Base-by-base conservation (phyloP, 1,284 basidiomycete species). In the Malassezia vespertilionis region DNA sequence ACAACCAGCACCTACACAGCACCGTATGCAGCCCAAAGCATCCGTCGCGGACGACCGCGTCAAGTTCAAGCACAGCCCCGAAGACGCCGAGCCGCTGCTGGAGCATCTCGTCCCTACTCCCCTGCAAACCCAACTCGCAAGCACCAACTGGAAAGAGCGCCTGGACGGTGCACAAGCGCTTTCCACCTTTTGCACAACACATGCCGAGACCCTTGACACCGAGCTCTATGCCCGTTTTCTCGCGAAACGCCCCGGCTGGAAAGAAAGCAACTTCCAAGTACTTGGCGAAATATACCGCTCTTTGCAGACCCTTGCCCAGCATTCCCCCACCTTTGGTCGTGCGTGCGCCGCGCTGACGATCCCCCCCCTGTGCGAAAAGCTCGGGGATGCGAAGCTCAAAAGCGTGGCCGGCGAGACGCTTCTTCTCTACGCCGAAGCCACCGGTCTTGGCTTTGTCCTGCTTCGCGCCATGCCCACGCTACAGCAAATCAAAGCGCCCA, bases 371-470 rank as follows among this genome's bases (percentile, higher is more conserved):
- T 82, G 81, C 33, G 93, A 99, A 72, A 97, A 97, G 74, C 76
- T 97, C 36, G 93, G 93, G 22, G 93, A 99, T 65, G 75, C 86
- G 74, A 99, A 99, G 72, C 75, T 97, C 55, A 97, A 96, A 76
- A 95, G 90, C 66, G 83, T 90, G 1, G 86, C 91, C n/a, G 85
- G 87, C 26, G 93, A 97, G 40, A 79, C 86, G 0, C 74, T 99
- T 14, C 65, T 79, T 1, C 64, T 79, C 0, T 93, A 88, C 63
- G 82, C 87, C 0, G 93, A 97, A 73, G 89, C 84, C 73, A 88
- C 86, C 0, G 93, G 88, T 1, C 74, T 96, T 44, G 89, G 91
- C 41, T 96, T 97, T 68, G 85, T 97, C 11, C 77, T 99, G 2
- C 80, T 80, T 46, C 91, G 95, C 76, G 84, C 57, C 3, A 30